Evolutionary conservation across 225 moss, liverwort and hornwort genomes (phyloP).

Genomic region (Takakia lepidozioides): DNA sequence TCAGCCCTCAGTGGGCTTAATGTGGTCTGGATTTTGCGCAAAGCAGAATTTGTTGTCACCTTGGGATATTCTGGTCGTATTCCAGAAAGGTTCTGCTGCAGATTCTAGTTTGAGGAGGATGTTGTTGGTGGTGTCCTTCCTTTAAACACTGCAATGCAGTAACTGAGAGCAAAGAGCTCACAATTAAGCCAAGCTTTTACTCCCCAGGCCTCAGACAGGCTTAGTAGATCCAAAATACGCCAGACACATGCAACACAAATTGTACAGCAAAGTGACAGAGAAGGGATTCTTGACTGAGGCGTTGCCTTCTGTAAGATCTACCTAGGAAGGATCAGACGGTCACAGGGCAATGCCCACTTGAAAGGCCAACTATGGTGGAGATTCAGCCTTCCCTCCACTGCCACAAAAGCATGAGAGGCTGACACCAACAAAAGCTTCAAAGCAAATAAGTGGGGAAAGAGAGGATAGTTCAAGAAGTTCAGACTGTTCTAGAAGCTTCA

Average conservation of each 20-base stretch:
- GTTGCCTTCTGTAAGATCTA: conserved; percentile 8
- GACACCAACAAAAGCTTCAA: conserved; percentile 33
- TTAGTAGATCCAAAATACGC: conserved; percentile 32
- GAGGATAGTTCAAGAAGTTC: conserved; percentile 27
- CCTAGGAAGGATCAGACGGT: no score
- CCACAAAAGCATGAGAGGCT: conserved; percentile 63
- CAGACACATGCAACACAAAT: conserved; percentile 15
- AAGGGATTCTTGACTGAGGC: conserved; percentile 32
- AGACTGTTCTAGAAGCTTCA: no score
- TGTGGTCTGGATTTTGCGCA: conserved; percentile 71
- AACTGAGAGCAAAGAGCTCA: conserved; percentile 20
- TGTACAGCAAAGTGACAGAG: conserved; percentile 54
- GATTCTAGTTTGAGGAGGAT: conserved; percentile 21
- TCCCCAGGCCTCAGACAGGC: conserved; percentile 37
- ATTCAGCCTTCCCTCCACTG: conserved; percentile 87
- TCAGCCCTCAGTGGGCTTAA: conserved; percentile 62
- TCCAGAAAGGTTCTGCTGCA: conserved; percentile 26
- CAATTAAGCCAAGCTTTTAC: conserved; percentile 11
- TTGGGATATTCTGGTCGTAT: conserved; percentile 58
- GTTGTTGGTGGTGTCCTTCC: conserved; percentile 9
- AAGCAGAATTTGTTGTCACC: conserved; percentile 61
- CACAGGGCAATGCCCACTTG: conserved; percentile 25
- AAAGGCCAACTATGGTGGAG: conserved; percentile 66
- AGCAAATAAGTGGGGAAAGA: conserved; percentile 21
- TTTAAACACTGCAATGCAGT: conserved; percentile 20